Evolutionary conservation across 2,329 filamentous ascomycete species (phyloP), one percentile per base, ranked within the genome.

Genomic region (Thielaviopsis ethacetica): DNA sequence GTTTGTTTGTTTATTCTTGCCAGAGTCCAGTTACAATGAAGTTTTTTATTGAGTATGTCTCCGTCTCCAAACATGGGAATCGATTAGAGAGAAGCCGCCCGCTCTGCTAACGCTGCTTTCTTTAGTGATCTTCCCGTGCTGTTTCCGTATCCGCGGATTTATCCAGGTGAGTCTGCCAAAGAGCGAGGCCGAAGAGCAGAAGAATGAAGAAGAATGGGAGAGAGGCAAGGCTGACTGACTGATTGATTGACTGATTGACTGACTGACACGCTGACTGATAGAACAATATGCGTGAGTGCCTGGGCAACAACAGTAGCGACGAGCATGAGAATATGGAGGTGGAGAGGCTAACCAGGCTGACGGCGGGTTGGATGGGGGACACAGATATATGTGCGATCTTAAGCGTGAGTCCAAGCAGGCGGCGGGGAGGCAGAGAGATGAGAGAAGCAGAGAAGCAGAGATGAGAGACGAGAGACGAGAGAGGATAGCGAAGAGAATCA

Each of bases 81-180:
- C n/a, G n/a, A n/a, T n/a, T n/a, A n/a, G n/a, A n/a, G n/a, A n/a
- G n/a, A n/a, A n/a, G n/a, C n/a, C n/a, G n/a, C n/a, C n/a, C n/a
- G n/a, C n/a, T n/a, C n/a, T n/a, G n/a, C 57, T 58, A 13, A 63
- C 24, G n/a, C 19, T 22, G 44, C 44, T 10, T 47, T 13, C 22
- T 34, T 12, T 58, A 81, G 78, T 66, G 77, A 81, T 60, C 69
- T 81, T 22, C 76, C 77, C 53, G 72, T 81, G 56, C 72, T 81
- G 64, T 81, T 81, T 64, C 78, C 78, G 21, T 81, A 81, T 59
- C 78, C 78, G 38, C 73, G 75, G 65, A 81, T 81, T 66, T 81
- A 81, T 64, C 77, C 77, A 70, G 76, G 76, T 76, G 67, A 63
- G 71, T 65, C 10, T 21, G 30, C 21, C 34, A 6, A 27, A 13